Base-by-base conservation (phyloP, 2,329 filamentous ascomycete species). In the Metarhizium rileyi region DNA sequence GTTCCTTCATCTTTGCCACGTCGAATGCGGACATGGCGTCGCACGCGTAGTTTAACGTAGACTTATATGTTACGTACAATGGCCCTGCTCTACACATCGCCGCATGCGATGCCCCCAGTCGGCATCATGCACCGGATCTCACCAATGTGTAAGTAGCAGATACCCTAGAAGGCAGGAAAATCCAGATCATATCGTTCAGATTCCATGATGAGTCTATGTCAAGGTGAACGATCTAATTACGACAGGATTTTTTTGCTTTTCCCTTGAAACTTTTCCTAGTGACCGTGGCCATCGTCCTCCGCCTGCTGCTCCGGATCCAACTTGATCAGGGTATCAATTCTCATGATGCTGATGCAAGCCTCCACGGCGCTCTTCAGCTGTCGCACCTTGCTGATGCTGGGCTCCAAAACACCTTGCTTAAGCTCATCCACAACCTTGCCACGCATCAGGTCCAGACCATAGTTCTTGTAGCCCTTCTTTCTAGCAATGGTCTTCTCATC, bases 381-480 rank as follows among this genome's bases (percentile, higher is more conserved):
- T 70, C 91, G 86, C 59, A 98, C 81, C 78, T 98, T 98, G 80
- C 91, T 96, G 76, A 98, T 90, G 70, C 87, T 95, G 28, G 93
- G 93, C 75, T 98, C 93, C 63, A 98, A 70, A 54, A 98, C 90
- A 64, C 93, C 93, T 12, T 88, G 84, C 79, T 97, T 97, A 62
- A 98, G 75, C 73, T 89, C 84, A 68, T 98, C 93, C 49, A 90
- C 84, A 51, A 97, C 88, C 67, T 89, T 91, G 59, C 93, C 93
- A 67, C 87, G 90, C 50, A 76, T 76, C 61, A 98, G 75, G 68
- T 98, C 94, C 51, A 98, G 76, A 46, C 93, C 93, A 69, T 98
- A 98, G 77, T 98, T 98, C 74, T 91, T 93, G 77, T 97, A 98
- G 61, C 87, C 87, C 82, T 95, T 96, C 73, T 91, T 93, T 70